Evolutionary conservation across 805 yeast species (phyloP), one percentile per base, ranked within the genome.

Genomic region (Ogataea degrootiae): DNA sequence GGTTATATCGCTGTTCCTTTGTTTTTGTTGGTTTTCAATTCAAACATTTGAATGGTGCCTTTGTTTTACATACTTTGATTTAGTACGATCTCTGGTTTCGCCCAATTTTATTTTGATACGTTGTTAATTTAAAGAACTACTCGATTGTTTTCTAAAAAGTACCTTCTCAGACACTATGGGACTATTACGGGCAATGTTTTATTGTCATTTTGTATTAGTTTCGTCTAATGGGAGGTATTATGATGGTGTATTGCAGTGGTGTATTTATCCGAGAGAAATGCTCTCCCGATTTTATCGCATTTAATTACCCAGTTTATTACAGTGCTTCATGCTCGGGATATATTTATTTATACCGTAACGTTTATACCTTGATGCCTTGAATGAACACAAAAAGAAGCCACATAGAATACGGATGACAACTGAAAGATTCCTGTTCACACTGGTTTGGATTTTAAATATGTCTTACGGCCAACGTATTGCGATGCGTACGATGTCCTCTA

Each of bases 301-400:
- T 47, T 51, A 50, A 49, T 44, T 52, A 44, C 16, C 43, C 19
- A 42, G 36, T 50, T 55, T 44, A 41, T 47, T 47, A 41, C 34
- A 45, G 44, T 55, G 63, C 66, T 61, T 61, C 66, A 60, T 59
- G 65, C 65, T 61, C 58, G 61, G 64, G 64, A 42, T 45, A 55
- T 52, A 57, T 42, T 34, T 35, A 42, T 36, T 31, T 31, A 17
- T 14, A 5, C 26, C 15, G 34, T 39, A 23, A 22, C 21, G 9
- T 23, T 23, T 23, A 23, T 23, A 23, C 9, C 9, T 23, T 23
- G 7, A 23, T 23, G 4, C 9, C 9, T 23, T 23, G 7, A 23
- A 26, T 9, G 31, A 19, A 19, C 21, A 19, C 21, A 19, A 19
- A 4, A 26, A 26, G 12, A 26, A 26, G 31, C 31, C 4, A 19